Conservation (phyloP, 176 grass and related monocot genomes). For the Panicum miliaceum region DNA sequence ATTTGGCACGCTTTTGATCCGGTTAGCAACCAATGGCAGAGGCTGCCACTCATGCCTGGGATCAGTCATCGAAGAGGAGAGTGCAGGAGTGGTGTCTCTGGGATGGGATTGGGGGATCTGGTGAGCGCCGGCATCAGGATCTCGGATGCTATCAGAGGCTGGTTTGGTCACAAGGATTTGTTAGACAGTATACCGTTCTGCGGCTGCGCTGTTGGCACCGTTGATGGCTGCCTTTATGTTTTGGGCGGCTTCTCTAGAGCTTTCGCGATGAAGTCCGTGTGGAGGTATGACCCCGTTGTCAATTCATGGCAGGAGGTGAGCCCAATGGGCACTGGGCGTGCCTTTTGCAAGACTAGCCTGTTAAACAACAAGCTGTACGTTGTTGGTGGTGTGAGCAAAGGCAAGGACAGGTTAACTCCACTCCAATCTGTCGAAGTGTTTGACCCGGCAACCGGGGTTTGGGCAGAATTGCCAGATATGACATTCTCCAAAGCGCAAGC, state of each 20-base stretch:
- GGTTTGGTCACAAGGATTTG: constrained; percentile 55
- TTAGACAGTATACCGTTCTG: constrained; percentile 51
- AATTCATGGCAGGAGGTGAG: constrained; percentile 76
- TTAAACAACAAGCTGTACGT: constrained; percentile 85
- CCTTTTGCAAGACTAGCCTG: constrained; percentile 72
- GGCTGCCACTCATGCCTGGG: constrained; percentile 66
- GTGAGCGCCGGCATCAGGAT: constrained; percentile 53
- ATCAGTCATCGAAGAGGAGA: constrained; percentile 49
- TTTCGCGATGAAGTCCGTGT: constrained; percentile 58
- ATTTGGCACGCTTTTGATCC: constrained; percentile 75
- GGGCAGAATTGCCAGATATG: constrained; percentile 68
- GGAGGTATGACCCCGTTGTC: constrained; percentile 67
- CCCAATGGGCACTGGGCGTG: constrained; percentile 65
- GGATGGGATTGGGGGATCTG: constrained; percentile 41
- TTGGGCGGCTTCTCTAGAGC: constrained; percentile 70
- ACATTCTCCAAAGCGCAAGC: constrained; percentile 63
- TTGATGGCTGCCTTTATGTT: constrained; percentile 69
- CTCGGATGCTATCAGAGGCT: constrained; percentile 61
- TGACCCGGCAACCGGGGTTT: constrained; percentile 63
- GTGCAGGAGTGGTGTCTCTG: constrained; percentile 35
- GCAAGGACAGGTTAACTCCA: constrained; percentile 51
- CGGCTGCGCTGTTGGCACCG: constrained; percentile 52
- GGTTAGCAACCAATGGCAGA: constrained; percentile 59
- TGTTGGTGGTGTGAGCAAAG: constrained; percentile 71
- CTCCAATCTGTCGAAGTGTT: constrained; percentile 81